phyloP scores from a whole-genome alignment of 2,329 filamentous ascomycete genomes.

The Colletotrichum horii region DNA sequence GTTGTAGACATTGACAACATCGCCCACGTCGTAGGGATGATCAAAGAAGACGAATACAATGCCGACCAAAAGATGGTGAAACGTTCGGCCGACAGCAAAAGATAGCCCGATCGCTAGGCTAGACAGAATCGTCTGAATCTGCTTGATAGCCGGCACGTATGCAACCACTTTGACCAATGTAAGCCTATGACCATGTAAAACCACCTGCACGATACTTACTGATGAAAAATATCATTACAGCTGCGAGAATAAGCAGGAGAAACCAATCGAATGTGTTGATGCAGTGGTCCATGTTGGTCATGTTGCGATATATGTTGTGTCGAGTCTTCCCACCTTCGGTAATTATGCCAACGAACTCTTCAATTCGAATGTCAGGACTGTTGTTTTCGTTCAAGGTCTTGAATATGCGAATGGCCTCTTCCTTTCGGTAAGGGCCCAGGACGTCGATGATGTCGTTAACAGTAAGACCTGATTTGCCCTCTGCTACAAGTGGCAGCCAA shows the following conservation, averaged over 20 bases:
- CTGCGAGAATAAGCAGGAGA: conserved; percentile 24
- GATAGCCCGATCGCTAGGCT: conserved; percentile 56
- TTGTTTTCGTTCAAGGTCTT: conserved; percentile 24
- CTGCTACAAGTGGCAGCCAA: conserved; percentile 31
- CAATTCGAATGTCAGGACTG: conserved; percentile 30
- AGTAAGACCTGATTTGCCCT: conserved; percentile 25
- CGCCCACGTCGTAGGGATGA: conserved; percentile 76
- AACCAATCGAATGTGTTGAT: conserved; percentile 36
- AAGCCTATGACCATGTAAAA: background rate
- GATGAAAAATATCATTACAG: conserved; percentile 32
- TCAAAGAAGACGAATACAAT: conserved; percentile 76
- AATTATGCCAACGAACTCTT: conserved; percentile 31
- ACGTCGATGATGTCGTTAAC: conserved; percentile 30
- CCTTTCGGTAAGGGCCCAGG: conserved; percentile 27
- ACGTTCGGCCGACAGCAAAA: conserved; percentile 76
- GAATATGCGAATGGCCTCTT: conserved; percentile 27
- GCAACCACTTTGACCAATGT: conserved; percentile 19
- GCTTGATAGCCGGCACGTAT: conserved; percentile 29
- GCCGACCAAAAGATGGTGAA: conserved; percentile 73
- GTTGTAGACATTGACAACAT: conserved; percentile 69
- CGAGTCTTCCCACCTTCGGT: conserved; percentile 29
- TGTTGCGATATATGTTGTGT: conserved; percentile 30
- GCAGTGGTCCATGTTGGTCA: conserved; percentile 32
- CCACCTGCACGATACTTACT: background rate
- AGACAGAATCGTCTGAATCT: conserved; percentile 29